These are phyloP conservation scores for Tripidium arundinaceum DNA, from an alignment of 202 grass and related monocot genomes.

Conservation along the genomic window DNA sequence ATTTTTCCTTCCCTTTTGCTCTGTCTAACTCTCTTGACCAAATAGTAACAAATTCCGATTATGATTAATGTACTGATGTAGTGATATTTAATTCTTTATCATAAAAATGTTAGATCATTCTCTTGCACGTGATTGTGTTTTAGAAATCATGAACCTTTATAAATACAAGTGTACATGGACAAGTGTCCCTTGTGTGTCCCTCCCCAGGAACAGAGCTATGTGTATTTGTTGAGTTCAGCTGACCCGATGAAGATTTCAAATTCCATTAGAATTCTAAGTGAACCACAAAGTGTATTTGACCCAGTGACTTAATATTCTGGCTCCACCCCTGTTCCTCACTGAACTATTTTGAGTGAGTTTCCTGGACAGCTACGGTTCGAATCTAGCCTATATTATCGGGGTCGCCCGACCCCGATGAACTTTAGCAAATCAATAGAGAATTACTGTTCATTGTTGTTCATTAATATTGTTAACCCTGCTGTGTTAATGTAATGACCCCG, in stretches of 20 bases:
- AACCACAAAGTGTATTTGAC: not conserved
- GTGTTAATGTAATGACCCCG: too few species aligned
- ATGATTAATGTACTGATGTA: not conserved
- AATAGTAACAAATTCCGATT: not conserved
- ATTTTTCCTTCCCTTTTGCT: not conserved
- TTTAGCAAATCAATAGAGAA: constrained; percentile 14
- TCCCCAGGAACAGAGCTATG: not conserved
- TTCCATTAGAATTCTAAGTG: not conserved
- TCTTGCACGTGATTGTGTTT: not conserved
- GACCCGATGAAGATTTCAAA: not conserved
- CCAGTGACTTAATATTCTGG: not conserved
- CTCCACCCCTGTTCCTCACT: not conserved
- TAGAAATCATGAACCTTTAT: not conserved
- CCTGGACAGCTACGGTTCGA: not conserved
- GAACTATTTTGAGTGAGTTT: not conserved
- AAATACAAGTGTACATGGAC: not conserved
- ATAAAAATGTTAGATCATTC: not conserved
- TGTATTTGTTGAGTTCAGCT: not conserved
- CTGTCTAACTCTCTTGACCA: not conserved
- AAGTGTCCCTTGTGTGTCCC: not conserved
- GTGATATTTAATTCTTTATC: not conserved
- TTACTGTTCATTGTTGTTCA: constrained; percentile 1
- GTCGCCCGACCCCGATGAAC: too few species aligned
- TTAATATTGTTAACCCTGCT: too few species aligned
- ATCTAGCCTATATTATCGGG: too few species aligned